Evolutionary conservation across 352 stramenopile species (phyloP).

Genomic region (Phytophthora quininea): DNA sequence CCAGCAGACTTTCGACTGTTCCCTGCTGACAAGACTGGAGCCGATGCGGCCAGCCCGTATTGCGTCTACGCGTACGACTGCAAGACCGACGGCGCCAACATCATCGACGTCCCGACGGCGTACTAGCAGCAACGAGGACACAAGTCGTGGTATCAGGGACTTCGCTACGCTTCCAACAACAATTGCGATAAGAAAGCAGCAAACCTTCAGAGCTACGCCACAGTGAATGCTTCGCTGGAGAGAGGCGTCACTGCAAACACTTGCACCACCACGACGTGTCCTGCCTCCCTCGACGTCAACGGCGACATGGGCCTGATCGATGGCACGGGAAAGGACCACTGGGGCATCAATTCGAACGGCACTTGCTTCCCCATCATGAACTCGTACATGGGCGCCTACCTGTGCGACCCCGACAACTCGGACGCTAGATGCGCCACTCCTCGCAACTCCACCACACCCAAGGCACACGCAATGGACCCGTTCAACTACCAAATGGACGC

Average conservation of each 20-base stretch:
- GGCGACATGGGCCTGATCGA: constrained; percentile 51
- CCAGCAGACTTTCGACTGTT: constrained; percentile 65
- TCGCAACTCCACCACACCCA: constrained; percentile 40
- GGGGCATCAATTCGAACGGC: constrained; percentile 62
- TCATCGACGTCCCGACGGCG: constrained; percentile 47
- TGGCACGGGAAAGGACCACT: constrained; percentile 39
- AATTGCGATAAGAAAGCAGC: constrained; percentile 43
- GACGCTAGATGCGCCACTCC: constrained; percentile 43
- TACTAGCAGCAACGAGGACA: constrained; percentile 49
- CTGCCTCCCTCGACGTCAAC: constrained; percentile 58
- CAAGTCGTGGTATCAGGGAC: constrained; percentile 68
- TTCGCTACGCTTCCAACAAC: constrained; percentile 69
- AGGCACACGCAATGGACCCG: constrained; percentile 53
- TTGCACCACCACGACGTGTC: constrained; percentile 46
- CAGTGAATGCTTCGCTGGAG: constrained; percentile 47
- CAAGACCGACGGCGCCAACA: constrained; percentile 54
- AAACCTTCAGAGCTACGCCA: constrained; percentile 44
- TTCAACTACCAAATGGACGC: constrained; percentile 62
- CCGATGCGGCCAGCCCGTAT: constrained; percentile 29
- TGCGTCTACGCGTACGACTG: constrained; percentile 61
- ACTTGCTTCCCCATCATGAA: constrained; percentile 62
- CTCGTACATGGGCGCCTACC: constrained; percentile 54
- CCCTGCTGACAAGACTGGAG: constrained; percentile 36
- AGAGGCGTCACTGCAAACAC: constrained; percentile 55
- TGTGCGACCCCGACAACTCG: constrained; percentile 57